Base-by-base conservation (phyloP, 768 basidiomycete genomes). In the Xerocomellus intermedius region DNA sequence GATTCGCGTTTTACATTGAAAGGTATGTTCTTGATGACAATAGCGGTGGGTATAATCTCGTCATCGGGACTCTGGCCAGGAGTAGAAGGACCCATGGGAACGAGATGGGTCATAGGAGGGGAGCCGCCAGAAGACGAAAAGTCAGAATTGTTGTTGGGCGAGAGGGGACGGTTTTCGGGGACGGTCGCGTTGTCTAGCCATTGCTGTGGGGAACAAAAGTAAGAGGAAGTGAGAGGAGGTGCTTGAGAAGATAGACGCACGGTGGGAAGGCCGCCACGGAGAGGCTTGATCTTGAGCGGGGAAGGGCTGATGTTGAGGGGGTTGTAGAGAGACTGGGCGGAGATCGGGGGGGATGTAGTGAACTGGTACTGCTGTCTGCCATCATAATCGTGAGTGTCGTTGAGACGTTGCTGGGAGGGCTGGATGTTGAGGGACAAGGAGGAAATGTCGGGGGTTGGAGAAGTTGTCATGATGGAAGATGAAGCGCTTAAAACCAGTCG, bases 1-100 rank as follows among this genome's bases (percentile, higher is more conserved):
- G 92, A 92, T 77, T 98, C 96, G 68, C 92, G 87, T 76, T 94
- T 92, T 62, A 98, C 94, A 66, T 94, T 94, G 81, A 99, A 99
- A 62, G 96, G 96, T 77, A 99, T 99, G 79, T 98, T 98, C 84
- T 99, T 99, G 74, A 99, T 98, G 69, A 99, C 97, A 68, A 99
- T 98, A 51, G 97, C 97, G 10, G 95, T 98, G 52, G 96, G 96
- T 75, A 98, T 98, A 72, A 97, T 81, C 72, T 97, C 94, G 74
- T 97, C 94, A 64, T 93, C 91, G 41, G 70, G 64, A 55, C 74
- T 80, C 67, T 74, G 77, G 55, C 72, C 74, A 45, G 84, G 80
- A 13, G 83, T 79, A 32, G 76, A 72, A 22, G 83, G 76, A 38
- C 73, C 74, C 19, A 80, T 70, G 55, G 80, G 70, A 54, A 81